Conservation (phyloP, 495 filamentous ascomycete genomes). For the Sphaerosporella brunnea region DNA sequence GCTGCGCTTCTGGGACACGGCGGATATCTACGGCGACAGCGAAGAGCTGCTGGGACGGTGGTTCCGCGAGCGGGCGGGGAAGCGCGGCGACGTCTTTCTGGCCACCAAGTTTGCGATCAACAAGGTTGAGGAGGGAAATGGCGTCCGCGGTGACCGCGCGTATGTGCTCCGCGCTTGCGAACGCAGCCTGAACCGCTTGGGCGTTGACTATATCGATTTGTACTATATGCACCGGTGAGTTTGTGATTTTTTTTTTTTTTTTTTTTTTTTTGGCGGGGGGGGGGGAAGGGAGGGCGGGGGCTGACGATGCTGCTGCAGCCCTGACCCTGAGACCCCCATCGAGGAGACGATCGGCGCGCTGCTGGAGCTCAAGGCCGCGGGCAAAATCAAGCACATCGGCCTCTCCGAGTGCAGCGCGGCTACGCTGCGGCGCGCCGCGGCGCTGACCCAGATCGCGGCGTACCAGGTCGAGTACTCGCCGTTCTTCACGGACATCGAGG, state of each 20-base stretch:
- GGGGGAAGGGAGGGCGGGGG: too few species aligned
- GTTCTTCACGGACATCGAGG: slow-evolving; percentile 43
- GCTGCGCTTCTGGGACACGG: slow-evolving; percentile 42
- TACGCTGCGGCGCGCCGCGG: slow-evolving; percentile 55
- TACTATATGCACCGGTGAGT: slow-evolving; percentile 70
- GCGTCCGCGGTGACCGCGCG: slow-evolving; percentile 31
- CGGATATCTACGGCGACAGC: slow-evolving; percentile 34
- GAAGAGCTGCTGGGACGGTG: slow-evolving; percentile 42
- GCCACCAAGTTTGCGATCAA: slow-evolving; percentile 38
- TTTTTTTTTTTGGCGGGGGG: too few species aligned
- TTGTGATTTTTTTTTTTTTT: slow-evolving; percentile 14
- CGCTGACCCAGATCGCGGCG: slow-evolving; percentile 47
- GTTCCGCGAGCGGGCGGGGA: slow-evolving; percentile 36
- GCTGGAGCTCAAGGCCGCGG: slow-evolving; percentile 50
- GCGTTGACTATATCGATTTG: slow-evolving; percentile 66
- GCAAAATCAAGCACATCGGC: slow-evolving; percentile 60
- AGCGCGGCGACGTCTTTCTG: slow-evolving; percentile 39
- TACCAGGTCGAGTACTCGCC: slow-evolving; percentile 90
- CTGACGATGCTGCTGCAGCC: slow-evolving; percentile 24
- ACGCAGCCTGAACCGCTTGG: slow-evolving; percentile 49
- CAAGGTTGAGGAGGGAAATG: background rate
- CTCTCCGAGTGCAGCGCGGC: slow-evolving; percentile 64
- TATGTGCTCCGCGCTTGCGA: slow-evolving; percentile 52
- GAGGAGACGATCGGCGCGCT: slow-evolving; percentile 62
- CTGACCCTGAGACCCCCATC: slow-evolving; percentile 28